A percentile compares a stretch with the other conserved stretches of the same genome.
Evolutionary conservation across 208 protist species (phyloP).

Genomic region (Crithidia fasciculata): DNA sequence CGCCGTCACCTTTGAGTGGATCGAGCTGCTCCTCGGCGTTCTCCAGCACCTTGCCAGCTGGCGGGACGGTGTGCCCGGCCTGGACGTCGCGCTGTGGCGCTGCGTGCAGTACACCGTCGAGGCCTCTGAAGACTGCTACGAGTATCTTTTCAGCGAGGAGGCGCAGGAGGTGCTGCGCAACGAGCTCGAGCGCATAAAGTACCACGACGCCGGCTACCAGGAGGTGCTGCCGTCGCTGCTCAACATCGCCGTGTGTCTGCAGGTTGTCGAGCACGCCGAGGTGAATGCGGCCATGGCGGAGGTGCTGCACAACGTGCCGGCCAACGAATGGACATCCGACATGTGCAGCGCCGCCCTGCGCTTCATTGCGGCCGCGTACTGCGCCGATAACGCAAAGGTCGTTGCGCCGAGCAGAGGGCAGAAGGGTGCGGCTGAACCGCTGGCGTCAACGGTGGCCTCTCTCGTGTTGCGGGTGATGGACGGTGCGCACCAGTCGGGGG

Average conservation of each 20-base stretch:
- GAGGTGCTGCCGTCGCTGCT: conserved; percentile 27
- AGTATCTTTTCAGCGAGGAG: conserved; percentile 63
- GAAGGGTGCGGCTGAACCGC: neutral
- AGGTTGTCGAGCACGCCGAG: conserved; percentile 1
- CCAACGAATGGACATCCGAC: conserved; percentile 13
- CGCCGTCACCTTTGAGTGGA: conserved; percentile 85
- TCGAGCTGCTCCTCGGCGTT: conserved; percentile 56
- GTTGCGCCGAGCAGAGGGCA: neutral
- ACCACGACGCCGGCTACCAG: conserved; percentile 1
- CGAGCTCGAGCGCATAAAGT: conserved; percentile 26
- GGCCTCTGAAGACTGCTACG: conserved; percentile 59
- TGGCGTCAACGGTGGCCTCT: neutral
- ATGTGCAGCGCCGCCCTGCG: conserved; percentile 20
- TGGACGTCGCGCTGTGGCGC: conserved; percentile 42
- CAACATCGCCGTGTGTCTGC: conserved; percentile 19
- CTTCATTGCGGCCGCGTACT: conserved; percentile 14
- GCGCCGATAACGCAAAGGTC: no score
- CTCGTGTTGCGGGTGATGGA: conserved; percentile 13
- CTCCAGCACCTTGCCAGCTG: conserved; percentile 29
- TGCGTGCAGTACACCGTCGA: conserved; percentile 44
- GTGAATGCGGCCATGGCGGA: neutral
- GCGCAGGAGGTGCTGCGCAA: conserved; percentile 26
- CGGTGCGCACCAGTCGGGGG: conserved; percentile 13
- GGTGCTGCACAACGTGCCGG: conserved; percentile 15
- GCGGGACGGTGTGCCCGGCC: conserved; percentile 9